Base-by-base conservation (phyloP, 192 early-diverging fungal species). In the Backusella mclennaniae region DNA sequence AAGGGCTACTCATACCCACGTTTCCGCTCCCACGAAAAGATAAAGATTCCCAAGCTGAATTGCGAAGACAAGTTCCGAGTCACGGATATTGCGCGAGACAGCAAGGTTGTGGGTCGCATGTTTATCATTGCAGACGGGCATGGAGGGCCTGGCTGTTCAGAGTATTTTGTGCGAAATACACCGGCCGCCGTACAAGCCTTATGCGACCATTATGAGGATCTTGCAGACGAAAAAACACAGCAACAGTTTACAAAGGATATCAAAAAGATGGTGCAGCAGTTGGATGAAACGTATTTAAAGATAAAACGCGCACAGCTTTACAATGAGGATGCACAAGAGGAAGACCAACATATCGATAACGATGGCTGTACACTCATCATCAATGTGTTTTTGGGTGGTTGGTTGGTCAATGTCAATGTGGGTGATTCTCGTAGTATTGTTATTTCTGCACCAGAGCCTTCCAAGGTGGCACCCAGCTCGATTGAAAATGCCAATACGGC, bases 1-100 rank as follows among this genome's bases (percentile, higher is more conserved):
- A 86, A 83, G 8, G 89, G 89, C 33, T 90, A 90, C 74, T 83
- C 87, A 23, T 90, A 90, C 69, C 87, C 89, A 17, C 83, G 89
- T 39, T 87, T 88, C 76, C 79, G 89, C 23, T 82, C 78, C 29
- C 79, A 79, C 42, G 77, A 80, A 9, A 79, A 79, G 26, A 80
- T 84, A n/a, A 86, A 85, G 49, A 76, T 87, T 63, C 82, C 82
- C 1, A 90, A 90, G 33, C 73, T 76, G 2, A 73, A 84, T 14
- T 90, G 89, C 69, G 89, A 90, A 73, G 89, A 90, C 56, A 80
- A 83, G n/a, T 88, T 80, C 49, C 76, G 80, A 3, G 82, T 90
- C 15, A 71, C 84, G 29, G 89, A 90, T 68, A 46, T 88, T 26
- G 4, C 42, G 7, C 23, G 49, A 3, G 8, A 68, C 7, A 29